phyloP scores from a whole-genome alignment of 1,284 basidiomycete genomes.

The Pisolithus thermaeus region DNA sequence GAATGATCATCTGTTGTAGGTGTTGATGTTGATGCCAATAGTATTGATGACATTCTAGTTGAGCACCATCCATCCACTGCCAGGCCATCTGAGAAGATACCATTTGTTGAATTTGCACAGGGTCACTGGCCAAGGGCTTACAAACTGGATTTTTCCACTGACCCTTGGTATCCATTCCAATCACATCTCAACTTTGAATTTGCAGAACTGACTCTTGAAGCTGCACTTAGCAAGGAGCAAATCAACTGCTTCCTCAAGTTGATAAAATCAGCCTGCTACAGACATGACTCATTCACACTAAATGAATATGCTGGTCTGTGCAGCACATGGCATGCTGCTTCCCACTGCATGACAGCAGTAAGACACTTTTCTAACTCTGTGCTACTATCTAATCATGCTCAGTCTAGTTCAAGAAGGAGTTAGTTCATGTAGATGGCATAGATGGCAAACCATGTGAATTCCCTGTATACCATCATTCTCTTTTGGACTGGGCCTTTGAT shows the following conservation, averaged over 20 bases:
- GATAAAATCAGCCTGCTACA: neutral
- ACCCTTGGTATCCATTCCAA: constrained; percentile 3
- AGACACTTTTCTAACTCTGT: neutral
- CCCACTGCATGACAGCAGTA: constrained; percentile 6
- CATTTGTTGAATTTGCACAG: constrained; percentile 1
- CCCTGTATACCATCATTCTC: constrained; percentile 1
- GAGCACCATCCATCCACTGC: constrained; percentile 2
- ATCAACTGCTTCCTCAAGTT: constrained; percentile 3
- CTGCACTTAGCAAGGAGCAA: constrained; percentile 5
- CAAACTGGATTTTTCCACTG: neutral
- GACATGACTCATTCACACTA: constrained; percentile 4
- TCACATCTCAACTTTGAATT: constrained; percentile 5
- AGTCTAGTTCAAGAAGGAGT: constrained; percentile 6
- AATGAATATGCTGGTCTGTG: constrained; percentile 2
- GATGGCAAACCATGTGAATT: constrained; percentile 2
- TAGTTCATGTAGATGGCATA: constrained; percentile 3
- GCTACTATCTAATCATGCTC: neutral
- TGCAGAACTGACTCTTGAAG: constrained; percentile 3
- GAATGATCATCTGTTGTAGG: no score
- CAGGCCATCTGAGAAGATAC: neutral
- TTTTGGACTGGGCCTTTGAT: constrained; percentile 14
- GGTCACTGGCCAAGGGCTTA: neutral
- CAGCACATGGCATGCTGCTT: constrained; percentile 4
- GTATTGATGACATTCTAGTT: constrained; percentile 3
- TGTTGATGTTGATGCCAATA: neutral